Evolutionary conservation across 805 yeast species (phyloP), one percentile per base, ranked within the genome.

Genomic region (Wickerhamiella alocasiicola): DNA sequence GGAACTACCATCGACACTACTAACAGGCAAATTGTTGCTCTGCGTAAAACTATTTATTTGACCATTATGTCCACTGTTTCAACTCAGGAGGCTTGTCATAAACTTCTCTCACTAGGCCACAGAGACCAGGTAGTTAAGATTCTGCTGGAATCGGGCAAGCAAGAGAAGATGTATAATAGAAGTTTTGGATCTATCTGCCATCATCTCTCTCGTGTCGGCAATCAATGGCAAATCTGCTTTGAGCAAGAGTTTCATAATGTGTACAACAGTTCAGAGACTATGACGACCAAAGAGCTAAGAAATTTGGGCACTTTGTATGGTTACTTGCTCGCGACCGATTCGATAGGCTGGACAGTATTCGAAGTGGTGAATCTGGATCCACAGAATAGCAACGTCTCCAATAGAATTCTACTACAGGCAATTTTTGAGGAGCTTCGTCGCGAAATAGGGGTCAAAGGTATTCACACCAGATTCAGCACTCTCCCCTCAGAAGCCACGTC

Each of bases 61-160:
- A 78, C 88, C 0, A 64, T 91, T 7, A 84, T 82, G 78, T 83
- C 95, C 17, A 76, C 94, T 45, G 72, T 88, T 78, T 78, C 93
- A 0, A 76, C 87, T 4, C 94, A 83, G 49, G 98, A 91, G 63
- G 88, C 94, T 0, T 85, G 83, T 1, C 97, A 87, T 57, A 87
- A 87, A 56, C 60, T 91, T 5, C 50, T 81, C 30, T 52, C 66
- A 6, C 62, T 67, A 11, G 59, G 62, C 1, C 55, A 49, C 11
- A 21, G 35, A 11, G 19, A 24, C 6, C 70, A 71, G 48, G 65
- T 83, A 11, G 75, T 72, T 6, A 85, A 80, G 49, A 80, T 81
- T 72, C 60, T 88, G 4, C 64, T 83, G 11, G 80, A 79, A 55
- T 75, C 88, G 45, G 80, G 95, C 56, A 71, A 84, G 0, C 93